Evolutionary conservation across 345 rosid genomes (phyloP).

Genomic region (Bretschneidera sinensis): DNA sequence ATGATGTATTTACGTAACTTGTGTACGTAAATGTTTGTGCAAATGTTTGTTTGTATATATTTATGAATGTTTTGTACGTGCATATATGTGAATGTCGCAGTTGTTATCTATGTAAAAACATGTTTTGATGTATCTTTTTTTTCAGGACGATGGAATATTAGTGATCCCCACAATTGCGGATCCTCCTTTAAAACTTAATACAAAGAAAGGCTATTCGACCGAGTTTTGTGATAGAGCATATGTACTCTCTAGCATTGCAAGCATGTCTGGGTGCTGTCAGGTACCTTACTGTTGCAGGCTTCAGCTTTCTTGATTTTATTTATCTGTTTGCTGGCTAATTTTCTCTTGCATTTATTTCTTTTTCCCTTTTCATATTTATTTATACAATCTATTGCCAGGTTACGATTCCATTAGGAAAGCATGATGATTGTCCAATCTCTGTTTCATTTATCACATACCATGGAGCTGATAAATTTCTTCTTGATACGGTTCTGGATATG

Average conservation of each 20-base stretch:
- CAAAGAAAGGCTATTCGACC: conserved; percentile 43
- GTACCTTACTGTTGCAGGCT: conserved; percentile 27
- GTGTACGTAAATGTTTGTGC: too few species aligned
- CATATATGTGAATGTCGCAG: too few species aligned
- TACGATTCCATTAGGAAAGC: conserved; percentile 69
- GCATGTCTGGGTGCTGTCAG: conserved; percentile 97
- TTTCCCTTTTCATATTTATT: conserved; percentile 10
- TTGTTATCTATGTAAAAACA: too few species aligned
- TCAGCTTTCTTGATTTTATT: conserved; percentile 11
- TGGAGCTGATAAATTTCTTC: conserved; percentile 90
- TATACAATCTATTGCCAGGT: conserved; percentile 44
- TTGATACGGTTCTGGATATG: conserved; percentile 77
- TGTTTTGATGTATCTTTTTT: not conserved
- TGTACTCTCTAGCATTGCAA: conserved; percentile 62
- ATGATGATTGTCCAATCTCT: conserved; percentile 63
- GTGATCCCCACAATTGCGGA: conserved; percentile 79
- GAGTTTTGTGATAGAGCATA: conserved; percentile 62
- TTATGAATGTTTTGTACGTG: not conserved
- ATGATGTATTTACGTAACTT: too few species aligned
- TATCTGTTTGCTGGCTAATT: conserved; percentile 3
- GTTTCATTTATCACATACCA: conserved; percentile 72
- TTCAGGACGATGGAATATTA: conserved; percentile 74
- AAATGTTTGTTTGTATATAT: too few species aligned
- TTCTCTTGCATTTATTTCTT: conserved; percentile 5
- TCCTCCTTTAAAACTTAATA: conserved; percentile 55